Percentiles rank a stretch among this genome's conserved stretches.
Conservation (phyloP, 345 rosid species). For the Populus simonii region DNA sequence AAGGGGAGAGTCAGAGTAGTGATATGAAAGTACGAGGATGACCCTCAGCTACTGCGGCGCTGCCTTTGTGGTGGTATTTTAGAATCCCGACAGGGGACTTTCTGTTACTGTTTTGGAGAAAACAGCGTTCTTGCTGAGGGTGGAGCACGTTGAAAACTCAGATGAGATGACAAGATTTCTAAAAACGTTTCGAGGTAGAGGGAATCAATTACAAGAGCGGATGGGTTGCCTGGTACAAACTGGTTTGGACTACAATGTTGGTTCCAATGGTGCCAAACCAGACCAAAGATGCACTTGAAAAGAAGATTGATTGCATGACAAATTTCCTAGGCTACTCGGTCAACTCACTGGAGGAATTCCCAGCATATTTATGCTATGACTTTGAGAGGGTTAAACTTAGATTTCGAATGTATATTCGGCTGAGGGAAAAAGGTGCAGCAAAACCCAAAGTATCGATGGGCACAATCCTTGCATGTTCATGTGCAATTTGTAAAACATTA, state of each 20-base stretch:
- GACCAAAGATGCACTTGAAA: conserved; percentile 57
- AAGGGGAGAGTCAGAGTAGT: too few relatives aligned
- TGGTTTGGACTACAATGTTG: conserved; percentile 55
- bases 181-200: conserved; percentile 74
- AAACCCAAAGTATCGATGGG: conserved; percentile 17
- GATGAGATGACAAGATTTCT: conserved; percentile 74
- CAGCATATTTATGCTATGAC: conserved; percentile 36
- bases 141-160: conserved; percentile 75
- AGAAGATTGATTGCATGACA: conserved; percentile 58
- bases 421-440: conserved; percentile 21
- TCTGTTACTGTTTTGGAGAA: conserved; percentile 30
- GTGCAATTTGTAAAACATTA: conserved; percentile 61
- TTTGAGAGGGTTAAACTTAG: conserved; percentile 22
- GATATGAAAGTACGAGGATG: too few relatives aligned
- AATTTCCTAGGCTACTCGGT: conserved; percentile 54
- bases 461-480: conserved; percentile 68
- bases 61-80: too few relatives aligned
- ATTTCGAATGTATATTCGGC: conserved; percentile 25
- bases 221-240: conserved; percentile 70
- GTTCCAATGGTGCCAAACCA: conserved; percentile 75
- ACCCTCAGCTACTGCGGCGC: too few relatives aligned
- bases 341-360: conserved; percentile 53
- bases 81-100: too few relatives aligned
- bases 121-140: conserved; percentile 53
- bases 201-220: conserved; percentile 85